These are phyloP conservation scores for Lanzia echinophila DNA, from an alignment of 2,329 filamentous ascomycete species.

Conservation along the genomic window DNA sequence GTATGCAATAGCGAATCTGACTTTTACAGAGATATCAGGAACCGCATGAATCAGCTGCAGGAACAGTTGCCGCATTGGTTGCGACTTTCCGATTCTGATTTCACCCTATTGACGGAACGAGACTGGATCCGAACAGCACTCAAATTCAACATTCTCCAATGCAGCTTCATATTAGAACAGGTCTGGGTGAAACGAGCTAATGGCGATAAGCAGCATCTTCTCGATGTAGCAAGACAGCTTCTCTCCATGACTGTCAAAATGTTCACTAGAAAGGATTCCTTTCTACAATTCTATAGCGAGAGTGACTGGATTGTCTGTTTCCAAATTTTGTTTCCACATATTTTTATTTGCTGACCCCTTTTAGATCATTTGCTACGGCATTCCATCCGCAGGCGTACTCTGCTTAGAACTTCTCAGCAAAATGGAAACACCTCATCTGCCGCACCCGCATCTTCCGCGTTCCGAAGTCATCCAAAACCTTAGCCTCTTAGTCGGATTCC, in stretches of 20 bases:
- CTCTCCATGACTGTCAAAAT: conserved; percentile 40
- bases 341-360: not conserved
- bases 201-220: conserved; percentile 35
- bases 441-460: conserved; percentile 35
- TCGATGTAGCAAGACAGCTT: conserved; percentile 40
- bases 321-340: not conserved
- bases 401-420: conserved; percentile 45
- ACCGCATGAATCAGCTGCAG: conserved; percentile 33
- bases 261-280: conserved; percentile 43
- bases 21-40: too few relatives aligned
- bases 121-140: not conserved
- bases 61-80: conserved; percentile 31
- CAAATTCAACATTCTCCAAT: conserved; percentile 41
- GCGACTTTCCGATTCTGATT: conserved; percentile 33
- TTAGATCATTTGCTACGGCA: conserved; percentile 39
- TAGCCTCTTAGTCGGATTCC: conserved; percentile 43
- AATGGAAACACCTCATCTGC: conserved; percentile 26
- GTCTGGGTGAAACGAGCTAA: conserved; percentile 42
- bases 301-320: conserved; percentile 39
- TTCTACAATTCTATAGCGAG: conserved; percentile 35
- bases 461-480: conserved; percentile 46
- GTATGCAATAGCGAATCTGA: too few relatives aligned
- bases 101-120: conserved; percentile 40
- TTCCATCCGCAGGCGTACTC: conserved; percentile 43
- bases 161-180: conserved; percentile 52